phyloP scores from a whole-genome alignment of 2,329 filamentous ascomycete genomes.

The Cytospora leucostoma region DNA sequence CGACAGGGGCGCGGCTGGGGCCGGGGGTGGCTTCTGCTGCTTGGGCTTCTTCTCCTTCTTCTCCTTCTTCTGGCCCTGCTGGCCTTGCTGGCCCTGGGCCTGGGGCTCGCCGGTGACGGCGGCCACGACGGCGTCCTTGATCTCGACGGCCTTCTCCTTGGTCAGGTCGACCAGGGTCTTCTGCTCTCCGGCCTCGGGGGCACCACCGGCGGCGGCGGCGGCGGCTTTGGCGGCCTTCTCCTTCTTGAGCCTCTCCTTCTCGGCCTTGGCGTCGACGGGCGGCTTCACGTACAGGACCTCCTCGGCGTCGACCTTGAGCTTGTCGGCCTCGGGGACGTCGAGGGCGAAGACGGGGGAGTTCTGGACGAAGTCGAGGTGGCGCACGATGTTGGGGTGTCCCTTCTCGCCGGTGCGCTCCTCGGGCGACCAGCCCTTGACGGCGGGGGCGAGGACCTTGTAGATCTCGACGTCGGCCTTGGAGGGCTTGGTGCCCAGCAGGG shows the following conservation, averaged over 20 bases:
- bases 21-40: conserved; percentile 64
- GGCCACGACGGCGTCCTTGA: conserved; percentile 51
- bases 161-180: conserved; percentile 60
- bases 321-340: conserved; percentile 69
- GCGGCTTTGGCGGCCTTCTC: conserved; percentile 76
- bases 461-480: conserved; percentile 83
- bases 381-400: conserved; percentile 87
- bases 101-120: conserved; percentile 39
- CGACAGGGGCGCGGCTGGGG: conserved; percentile 74
- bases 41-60: conserved; percentile 90
- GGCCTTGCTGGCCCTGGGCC: conserved; percentile 38
- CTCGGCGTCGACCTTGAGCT: conserved; percentile 75
- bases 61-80: conserved; percentile 88
- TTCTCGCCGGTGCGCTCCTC: conserved; percentile 89
- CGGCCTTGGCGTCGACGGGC: conserved; percentile 85
- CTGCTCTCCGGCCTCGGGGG: conserved; percentile 46
- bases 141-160: conserved; percentile 58
- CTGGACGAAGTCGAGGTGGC: conserved; percentile 92
- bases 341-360: conserved; percentile 77
- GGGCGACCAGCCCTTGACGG: conserved; percentile 76
- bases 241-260: conserved; percentile 96
- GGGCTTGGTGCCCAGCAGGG: conserved; percentile 85
- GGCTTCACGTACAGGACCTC: conserved; percentile 87
- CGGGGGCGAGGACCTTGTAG: conserved; percentile 75
- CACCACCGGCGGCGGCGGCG: conserved; percentile 42